Evolutionary conservation across 1,139 yeast species (phyloP), one percentile per base, ranked within the genome.

Genomic region (Lodderomyces elongisporus): DNA sequence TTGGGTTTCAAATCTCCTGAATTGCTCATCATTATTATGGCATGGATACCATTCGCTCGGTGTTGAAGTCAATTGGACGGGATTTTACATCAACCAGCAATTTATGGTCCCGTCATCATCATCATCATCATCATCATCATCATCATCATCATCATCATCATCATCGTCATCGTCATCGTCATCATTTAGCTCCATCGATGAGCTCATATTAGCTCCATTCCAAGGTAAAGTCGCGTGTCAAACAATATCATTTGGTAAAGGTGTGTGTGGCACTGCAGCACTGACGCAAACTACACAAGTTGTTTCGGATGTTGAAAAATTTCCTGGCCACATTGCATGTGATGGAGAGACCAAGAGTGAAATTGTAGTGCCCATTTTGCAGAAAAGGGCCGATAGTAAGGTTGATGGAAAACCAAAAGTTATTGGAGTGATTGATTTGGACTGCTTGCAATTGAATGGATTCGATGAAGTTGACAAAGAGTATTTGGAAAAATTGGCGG

Each of bases 221-320:
- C 95, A 87, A 56, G 98, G 98, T 1, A 87, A 87, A 55, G 97
- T 91, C 3, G 97, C 97, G 0, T 91, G 98, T 51, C 97, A 91
- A 56, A 57, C 62, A 14, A 91, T 91, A 38, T 52, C 63, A 37
- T 62, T 83, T 37, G 96, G 96, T 4, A 70, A 62, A 38, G 98
- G 98, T 6, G 97, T 91, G 0, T 91, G 97, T 60, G 97, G 98
- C 5, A 64, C 75, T 1, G 95, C 95, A 2, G 95, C 95, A 0
- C 42, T 53, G 0, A 45, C 64, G 0, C 55, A 58, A 37, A 34
- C 56, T 34, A 81, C 95, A 0, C 95, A 85, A 52, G 53, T 87
- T 8, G 96, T 91, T 6, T 65, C 70, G 0, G 74, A 91, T 54
- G 97, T 89, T 2, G 68, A 81, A 17, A 54, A 71, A 44, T 88